Evolutionary conservation across 768 basidiomycete genomes (phyloP), one percentile per base, ranked within the genome.

Genomic region (Boletus edulis): DNA sequence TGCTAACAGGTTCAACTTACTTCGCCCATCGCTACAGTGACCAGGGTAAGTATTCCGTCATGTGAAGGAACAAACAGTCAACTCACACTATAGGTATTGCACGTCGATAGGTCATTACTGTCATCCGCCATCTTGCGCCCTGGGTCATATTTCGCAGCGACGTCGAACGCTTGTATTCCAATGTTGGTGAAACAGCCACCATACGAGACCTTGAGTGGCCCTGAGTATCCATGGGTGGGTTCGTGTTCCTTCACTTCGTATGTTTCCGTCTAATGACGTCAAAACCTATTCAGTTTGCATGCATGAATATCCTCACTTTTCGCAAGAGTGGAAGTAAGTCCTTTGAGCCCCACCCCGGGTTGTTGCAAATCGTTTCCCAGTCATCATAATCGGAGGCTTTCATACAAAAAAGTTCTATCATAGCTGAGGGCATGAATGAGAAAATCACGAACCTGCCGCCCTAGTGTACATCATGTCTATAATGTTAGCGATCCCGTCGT

Each of bases 331-430:
- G 39, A 22, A 50, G 39, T 32, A 43, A 35, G 41, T 51, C 50
- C 32, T 43, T 50, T 35, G 50, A 43, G 24, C 41, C 41, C 50
- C 41, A 51, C 5, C 40, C 50, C 4, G 50, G 50, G 34, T 51
- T 73, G 14, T 47, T 31, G 32, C 49, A 44, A 3, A 39, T 49
- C 22, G 17, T 51, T 56, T 60, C 63, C 71, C 67, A 72, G 39
- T 66, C 68, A 57, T 72, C 71, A 51, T 81, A 85, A 62, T 87
- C 85, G 0, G 83, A 85, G 4, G 82, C 60, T 62, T 41, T 38
- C 22, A 15, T 38, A 20, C 22, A 17, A 37, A 17, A 37, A 8
- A 11, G 31, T 35, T 51, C 8, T 39, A 27, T 1, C 17, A 42
- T 20, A 18, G 50, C 45, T 34, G 29, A 46, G 17, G 31, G n/a